Evolutionary conservation across 1,284 basidiomycete genomes (phyloP).

Genomic region (Marasmius oreades): DNA sequence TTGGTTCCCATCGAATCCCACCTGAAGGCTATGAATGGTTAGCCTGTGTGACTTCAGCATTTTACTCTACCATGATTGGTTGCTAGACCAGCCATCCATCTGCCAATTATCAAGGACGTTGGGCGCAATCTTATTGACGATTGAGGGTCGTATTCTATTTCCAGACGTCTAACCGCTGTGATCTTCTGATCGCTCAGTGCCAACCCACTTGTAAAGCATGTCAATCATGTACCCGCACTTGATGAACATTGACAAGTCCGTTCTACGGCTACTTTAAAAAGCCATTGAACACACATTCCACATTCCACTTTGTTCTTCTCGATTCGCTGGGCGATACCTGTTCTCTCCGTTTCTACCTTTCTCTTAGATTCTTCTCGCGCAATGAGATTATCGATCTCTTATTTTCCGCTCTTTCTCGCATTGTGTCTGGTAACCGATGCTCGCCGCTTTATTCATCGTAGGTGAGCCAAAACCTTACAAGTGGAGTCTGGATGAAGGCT

Average conservation of each 20-base stretch:
- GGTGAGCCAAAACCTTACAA: conserved; percentile 17
- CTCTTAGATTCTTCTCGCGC: conserved; percentile 9
- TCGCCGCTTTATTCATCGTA: conserved; percentile 29
- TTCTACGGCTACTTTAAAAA: not conserved
- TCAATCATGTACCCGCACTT: too few species aligned
- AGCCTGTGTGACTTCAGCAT: too few species aligned
- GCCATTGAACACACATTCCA: not conserved
- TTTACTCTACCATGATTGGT: too few species aligned
- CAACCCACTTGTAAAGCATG: not conserved
- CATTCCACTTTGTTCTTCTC: not conserved
- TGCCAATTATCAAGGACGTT: not conserved
- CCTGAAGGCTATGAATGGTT: too few species aligned
- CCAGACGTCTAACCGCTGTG: too few species aligned
- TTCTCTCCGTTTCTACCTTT: not conserved
- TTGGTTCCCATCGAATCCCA: too few species aligned
- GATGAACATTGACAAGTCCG: not conserved
- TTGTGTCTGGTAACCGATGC: conserved; percentile 21
- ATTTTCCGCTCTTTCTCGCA: not conserved
- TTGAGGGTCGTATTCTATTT: not conserved
- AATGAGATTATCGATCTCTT: not conserved
- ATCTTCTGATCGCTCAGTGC: not conserved
- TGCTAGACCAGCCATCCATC: not conserved
- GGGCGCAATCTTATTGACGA: not conserved
- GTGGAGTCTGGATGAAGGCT: not conserved
- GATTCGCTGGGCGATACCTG: conserved; percentile 3